Base-by-base conservation (phyloP, 495 filamentous ascomycete species). In the Aspergillus ellipticus region DNA sequence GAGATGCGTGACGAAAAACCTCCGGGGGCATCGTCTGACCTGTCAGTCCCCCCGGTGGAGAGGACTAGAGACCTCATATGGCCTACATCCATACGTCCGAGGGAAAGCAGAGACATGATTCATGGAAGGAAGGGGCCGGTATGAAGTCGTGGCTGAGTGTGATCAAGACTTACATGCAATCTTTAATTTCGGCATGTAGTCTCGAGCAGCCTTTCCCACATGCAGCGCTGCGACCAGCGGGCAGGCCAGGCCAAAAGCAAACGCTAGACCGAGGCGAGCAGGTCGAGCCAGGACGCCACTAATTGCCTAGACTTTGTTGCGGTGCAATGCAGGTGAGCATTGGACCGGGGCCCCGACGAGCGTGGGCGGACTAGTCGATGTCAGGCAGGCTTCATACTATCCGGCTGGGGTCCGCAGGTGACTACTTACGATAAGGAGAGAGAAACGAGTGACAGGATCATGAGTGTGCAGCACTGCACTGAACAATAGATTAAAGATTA, bases 11-110 rank as follows among this genome's bases (percentile, higher is more conserved):
- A 55, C 50, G 45, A 21, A 49, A 55, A 31, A 51, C 26, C 49
- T 35, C 28, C 46, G 31, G 26, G 31, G 26, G 33, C 29, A 51
- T 62, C 59, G 63, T 54, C 63, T 66, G 63, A 66, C 63, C 54
- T 56, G 49, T 49, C 57, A 56, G 19, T 26, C 28, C 45, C 58
- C 26, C 7, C 24, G 20, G 39, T 2, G 53, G 54, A 54, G 55
- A 9, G 20, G 43, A 2, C 47, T 51, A 54, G 55, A 29, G 24
- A 37, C 15, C 49, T 48, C 54, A 52, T 48, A 53, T 51, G 43
- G 43, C 29, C 43, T 49, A 47, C 53, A 35, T 21, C 51, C 56
- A 57, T 39, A 53, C 54, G 46, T 15, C 52, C 51, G 52, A 53
- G 17, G 28, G n/a, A 28, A 33, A 21, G 21, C 48, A 31, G 11